Percentiles rank a stretch among this genome's conserved stretches.
Conservation (phyloP, 2,329 filamentous ascomycete genomes). For the Blastomyces parvus region DNA sequence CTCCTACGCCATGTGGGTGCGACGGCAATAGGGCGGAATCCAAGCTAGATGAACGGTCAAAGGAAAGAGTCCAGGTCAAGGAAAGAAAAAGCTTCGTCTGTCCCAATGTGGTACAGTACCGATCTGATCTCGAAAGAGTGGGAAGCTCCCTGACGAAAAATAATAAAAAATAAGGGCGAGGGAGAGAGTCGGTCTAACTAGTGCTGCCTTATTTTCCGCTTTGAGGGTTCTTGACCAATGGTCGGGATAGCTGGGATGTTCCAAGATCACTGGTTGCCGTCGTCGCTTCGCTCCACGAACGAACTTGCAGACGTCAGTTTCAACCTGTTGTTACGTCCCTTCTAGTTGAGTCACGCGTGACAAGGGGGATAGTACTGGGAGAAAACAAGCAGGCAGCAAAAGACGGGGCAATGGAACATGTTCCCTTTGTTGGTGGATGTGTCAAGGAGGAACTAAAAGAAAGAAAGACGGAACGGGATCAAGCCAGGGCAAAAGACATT, state of each 20-base stretch:
- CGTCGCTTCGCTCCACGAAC: slow-evolving; percentile 8
- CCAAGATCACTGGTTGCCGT: slow-evolving; percentile 4
- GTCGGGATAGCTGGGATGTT: background rate
- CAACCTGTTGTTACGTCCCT: slow-evolving; percentile 1
- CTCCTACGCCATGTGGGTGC: slow-evolving; percentile 8
- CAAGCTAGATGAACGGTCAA: slow-evolving; percentile 5
- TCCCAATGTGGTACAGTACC: slow-evolving; percentile 8
- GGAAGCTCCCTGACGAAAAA: background rate
- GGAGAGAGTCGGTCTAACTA: slow-evolving; percentile 6
- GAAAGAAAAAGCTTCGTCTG: slow-evolving; percentile 6
- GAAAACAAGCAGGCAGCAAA: background rate
- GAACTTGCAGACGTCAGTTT: slow-evolving; percentile 5
- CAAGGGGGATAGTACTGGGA: background rate
- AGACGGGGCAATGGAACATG: slow-evolving; percentile 1
- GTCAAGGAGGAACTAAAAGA: background rate
- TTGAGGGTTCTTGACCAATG: slow-evolving; percentile 2
- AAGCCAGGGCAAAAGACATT: background rate
- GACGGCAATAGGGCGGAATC: slow-evolving; percentile 3
- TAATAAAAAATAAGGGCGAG: slow-evolving; percentile 1
- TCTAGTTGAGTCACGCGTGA: slow-evolving; percentile 2
- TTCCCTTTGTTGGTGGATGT: background rate
- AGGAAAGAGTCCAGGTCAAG: slow-evolving; percentile 3
- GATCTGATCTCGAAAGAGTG: slow-evolving; percentile 1
- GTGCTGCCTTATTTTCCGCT: background rate
- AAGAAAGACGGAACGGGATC: background rate